Percentiles rank a stretch among this genome's conserved stretches.
phyloP scores from a whole-genome alignment of 352 stramenopile species.

The Phytophthora niederhauseri region DNA sequence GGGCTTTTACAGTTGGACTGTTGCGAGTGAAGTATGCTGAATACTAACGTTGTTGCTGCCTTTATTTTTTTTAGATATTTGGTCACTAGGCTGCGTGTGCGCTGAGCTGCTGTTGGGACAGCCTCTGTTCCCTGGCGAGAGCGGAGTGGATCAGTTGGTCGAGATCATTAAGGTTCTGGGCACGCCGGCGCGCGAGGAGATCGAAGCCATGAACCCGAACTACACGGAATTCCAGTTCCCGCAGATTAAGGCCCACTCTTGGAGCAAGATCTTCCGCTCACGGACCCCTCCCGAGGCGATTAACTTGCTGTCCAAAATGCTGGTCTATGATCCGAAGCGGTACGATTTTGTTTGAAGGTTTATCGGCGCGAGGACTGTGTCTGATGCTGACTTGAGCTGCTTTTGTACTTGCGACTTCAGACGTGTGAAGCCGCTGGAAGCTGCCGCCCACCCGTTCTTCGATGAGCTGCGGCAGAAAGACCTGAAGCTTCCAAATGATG shows the following conservation, averaged over 20 bases:
- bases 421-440: conserved; percentile 82
- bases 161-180: conserved; percentile 99
- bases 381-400: no score
- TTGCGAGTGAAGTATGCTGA: not conserved
- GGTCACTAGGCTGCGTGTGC: conserved; percentile 97
- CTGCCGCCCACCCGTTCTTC: conserved; percentile 97
- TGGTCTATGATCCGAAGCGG: conserved; percentile 97
- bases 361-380: no score
- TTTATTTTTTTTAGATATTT: conserved; percentile 80
- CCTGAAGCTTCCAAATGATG: conserved; percentile 86
- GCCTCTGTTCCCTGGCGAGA: conserved; percentile 99
- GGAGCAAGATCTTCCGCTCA: conserved; percentile 97
- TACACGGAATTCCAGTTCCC: conserved; percentile 99
- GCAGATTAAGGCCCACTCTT: conserved; percentile 98
- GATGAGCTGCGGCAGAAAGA: conserved; percentile 95
- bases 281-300: conserved; percentile 97
- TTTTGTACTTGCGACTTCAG: no score
- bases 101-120: conserved; percentile 98
- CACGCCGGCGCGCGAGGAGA: conserved; percentile 98
- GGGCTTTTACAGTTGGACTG: not conserved
- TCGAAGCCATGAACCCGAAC: conserved; percentile 99
- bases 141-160: conserved; percentile 98
- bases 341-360: conserved; percentile 44
- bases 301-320: conserved; percentile 96
- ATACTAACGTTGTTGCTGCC: not conserved